These are phyloP conservation scores for Debaryomyces coudertii DNA, from an alignment of 1,139 yeast species.

Conservation along the genomic window DNA sequence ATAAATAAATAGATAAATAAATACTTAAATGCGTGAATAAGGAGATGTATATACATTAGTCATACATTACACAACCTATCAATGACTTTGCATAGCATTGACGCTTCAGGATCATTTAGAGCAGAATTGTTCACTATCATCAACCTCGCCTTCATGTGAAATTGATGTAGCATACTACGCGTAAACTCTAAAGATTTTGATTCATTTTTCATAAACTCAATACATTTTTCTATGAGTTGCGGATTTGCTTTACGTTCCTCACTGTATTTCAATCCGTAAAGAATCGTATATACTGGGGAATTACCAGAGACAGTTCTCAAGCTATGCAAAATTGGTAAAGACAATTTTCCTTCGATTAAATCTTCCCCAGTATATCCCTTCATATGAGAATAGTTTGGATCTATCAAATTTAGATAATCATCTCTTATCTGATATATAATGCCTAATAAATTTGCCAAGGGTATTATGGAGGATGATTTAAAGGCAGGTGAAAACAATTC, in stretches of 20 bases:
- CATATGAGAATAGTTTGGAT: constrained; percentile 54
- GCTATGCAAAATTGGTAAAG: constrained; percentile 79
- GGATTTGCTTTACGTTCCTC: constrained; percentile 22
- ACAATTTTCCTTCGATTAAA: constrained; percentile 83
- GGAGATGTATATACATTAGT: constrained; percentile 1
- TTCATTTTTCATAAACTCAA: constrained; percentile 24
- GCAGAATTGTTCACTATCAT: constrained; percentile 17
- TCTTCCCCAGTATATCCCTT: constrained; percentile 85
- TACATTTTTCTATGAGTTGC: constrained; percentile 24
- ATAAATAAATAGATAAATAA: neutral
- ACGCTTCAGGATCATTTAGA: constrained; percentile 8
- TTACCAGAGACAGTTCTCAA: constrained; percentile 16
- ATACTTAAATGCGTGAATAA: neutral
- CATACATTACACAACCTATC: constrained; percentile 17
- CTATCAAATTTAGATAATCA: constrained; percentile 70
- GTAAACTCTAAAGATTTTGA: constrained; percentile 30
- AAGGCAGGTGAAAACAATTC: constrained; percentile 31
- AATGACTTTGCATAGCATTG: constrained; percentile 16
- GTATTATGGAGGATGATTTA: constrained; percentile 36
- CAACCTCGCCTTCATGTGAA: constrained; percentile 21
- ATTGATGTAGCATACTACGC: constrained; percentile 22
- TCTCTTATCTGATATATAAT: constrained; percentile 82
- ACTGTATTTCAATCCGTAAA: constrained; percentile 21
- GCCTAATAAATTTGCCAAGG: constrained; percentile 79
- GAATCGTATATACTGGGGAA: constrained; percentile 30